Percentiles rank a stretch among this genome's conserved stretches.
These are phyloP conservation scores for Volvox carteri DNA, from an alignment of 163 green algal genomes.

Conservation along the genomic window DNA sequence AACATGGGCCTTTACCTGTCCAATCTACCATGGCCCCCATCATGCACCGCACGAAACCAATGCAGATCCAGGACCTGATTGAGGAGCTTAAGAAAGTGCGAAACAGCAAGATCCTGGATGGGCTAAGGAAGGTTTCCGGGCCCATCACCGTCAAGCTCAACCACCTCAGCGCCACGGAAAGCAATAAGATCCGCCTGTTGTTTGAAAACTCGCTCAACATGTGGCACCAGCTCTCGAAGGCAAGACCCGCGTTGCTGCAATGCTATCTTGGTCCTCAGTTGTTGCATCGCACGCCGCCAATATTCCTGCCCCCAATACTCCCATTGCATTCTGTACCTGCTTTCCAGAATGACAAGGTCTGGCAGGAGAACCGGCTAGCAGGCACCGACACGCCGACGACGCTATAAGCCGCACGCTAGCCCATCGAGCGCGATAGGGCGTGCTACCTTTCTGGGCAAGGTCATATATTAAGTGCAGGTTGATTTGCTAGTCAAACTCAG, in stretches of 20 bases:
- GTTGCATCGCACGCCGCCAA: no score
- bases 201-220: slow-evolving; percentile 86
- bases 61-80: slow-evolving; percentile 82
- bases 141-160: slow-evolving; percentile 90
- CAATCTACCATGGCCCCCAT: no score
- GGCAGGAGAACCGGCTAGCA: slow-evolving; percentile 35
- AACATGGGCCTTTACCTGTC: no score
- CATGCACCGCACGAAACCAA: no score
- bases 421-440: no score
- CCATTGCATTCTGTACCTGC: background rate
- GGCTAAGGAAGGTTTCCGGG: slow-evolving; percentile 79
- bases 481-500: no score
- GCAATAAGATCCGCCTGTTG: slow-evolving; percentile 91
- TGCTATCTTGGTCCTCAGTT: no score
- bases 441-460: no score
- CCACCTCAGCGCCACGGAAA: slow-evolving; percentile 89
- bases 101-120: slow-evolving; percentile 88
- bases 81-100: slow-evolving; percentile 87
- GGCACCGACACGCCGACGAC: slow-evolving; percentile 25
- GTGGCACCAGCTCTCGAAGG: slow-evolving; percentile 75
- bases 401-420: background rate
- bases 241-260: slow-evolving; percentile 50
- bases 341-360: slow-evolving; percentile 51
- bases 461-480: no score
- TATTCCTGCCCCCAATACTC: no score